phyloP scores from a whole-genome alignment of 345 rosid species.

The Eucalyptus curtisii region DNA sequence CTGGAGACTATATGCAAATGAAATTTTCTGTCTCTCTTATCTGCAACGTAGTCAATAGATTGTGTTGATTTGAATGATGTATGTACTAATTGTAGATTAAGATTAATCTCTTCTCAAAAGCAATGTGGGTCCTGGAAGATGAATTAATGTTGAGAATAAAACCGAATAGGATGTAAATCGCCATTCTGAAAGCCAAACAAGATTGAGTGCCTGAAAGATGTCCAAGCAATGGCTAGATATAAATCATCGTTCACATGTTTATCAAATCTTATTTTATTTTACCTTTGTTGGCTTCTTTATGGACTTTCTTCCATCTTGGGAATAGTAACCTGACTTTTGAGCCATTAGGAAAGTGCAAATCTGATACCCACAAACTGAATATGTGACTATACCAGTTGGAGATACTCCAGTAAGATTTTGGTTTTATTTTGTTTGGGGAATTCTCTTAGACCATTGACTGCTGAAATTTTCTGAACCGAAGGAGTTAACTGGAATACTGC shows the following conservation, averaged over 20 bases:
- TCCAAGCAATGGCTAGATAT: background rate
- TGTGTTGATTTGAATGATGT: background rate
- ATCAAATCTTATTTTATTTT: background rate
- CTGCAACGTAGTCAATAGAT: background rate
- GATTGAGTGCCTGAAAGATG: background rate
- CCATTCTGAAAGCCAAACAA: background rate
- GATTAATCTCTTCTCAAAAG: background rate
- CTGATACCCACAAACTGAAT: background rate
- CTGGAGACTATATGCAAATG: background rate
- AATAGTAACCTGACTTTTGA: background rate
- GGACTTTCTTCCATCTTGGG: background rate
- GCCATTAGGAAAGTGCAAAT: background rate
- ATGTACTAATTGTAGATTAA: background rate
- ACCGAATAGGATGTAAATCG: background rate
- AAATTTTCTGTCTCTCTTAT: background rate
- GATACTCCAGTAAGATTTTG: background rate
- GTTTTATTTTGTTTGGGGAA: background rate
- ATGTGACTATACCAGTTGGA: background rate
- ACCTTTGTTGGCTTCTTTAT: background rate
- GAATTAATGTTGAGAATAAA: background rate
- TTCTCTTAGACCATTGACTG: background rate
- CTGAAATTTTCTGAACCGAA: background rate
- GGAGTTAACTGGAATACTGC: background rate
- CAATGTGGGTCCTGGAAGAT: background rate
- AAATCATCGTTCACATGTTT: background rate